Conservation (phyloP, 2,329 filamentous ascomycete species). For the Trichophyton benhamiae region DNA sequence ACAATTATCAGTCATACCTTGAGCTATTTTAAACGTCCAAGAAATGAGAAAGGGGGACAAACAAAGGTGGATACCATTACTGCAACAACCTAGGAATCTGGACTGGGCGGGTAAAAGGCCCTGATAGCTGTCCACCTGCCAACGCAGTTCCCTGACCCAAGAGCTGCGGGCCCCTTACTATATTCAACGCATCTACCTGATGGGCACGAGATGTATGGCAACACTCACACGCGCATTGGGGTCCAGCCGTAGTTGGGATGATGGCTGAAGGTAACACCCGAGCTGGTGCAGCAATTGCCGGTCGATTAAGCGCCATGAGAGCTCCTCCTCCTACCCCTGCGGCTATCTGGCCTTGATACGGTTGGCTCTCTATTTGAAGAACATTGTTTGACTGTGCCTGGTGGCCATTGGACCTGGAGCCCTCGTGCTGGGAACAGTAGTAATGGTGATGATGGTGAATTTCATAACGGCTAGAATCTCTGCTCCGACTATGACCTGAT, state of each 20-base stretch:
- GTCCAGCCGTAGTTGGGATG: neutral
- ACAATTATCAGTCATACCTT: neutral
- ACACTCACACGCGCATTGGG: neutral
- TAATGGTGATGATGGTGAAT: neutral
- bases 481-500: neutral
- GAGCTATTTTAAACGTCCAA: neutral
- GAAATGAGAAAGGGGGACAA: neutral
- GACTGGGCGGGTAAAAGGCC: neutral
- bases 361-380: neutral
- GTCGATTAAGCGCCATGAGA: neutral
- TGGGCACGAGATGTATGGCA: neutral
- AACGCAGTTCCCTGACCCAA: neutral
- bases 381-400: neutral
- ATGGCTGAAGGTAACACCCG: neutral
- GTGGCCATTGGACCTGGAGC: neutral
- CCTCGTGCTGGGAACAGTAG: neutral
- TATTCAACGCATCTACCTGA: neutral
- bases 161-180: neutral
- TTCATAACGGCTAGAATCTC: neutral
- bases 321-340: neutral
- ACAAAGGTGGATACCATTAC: neutral
- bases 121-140: neutral
- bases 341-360: neutral
- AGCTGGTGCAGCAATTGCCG: neutral
- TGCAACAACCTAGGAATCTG: neutral